Percentiles rank a stretch among this genome's conserved stretches.
Conservation (phyloP, 2,329 filamentous ascomycete species). For the Xylaria sp. region DNA sequence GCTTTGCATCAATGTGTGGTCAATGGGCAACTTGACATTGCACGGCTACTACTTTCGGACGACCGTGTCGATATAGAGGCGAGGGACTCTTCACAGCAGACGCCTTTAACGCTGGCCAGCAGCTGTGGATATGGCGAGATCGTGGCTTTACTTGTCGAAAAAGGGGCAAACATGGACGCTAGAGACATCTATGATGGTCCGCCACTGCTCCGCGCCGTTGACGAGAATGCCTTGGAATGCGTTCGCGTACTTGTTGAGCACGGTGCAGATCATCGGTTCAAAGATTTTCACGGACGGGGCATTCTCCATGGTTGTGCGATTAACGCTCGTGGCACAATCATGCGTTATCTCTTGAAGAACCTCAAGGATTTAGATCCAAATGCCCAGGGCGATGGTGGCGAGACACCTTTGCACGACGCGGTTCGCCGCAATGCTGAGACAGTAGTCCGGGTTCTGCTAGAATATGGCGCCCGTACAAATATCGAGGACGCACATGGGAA, state of each 20-base stretch:
- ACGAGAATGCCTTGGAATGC: conserved; percentile 3
- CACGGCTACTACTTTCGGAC: background rate
- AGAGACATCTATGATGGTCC: background rate
- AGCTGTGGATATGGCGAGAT: conserved; percentile 2
- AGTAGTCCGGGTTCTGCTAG: background rate
- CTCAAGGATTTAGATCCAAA: background rate
- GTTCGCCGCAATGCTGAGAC: background rate
- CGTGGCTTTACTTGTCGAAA: background rate
- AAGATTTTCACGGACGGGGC: conserved; percentile 1
- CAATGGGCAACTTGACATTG: background rate
- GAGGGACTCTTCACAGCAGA: background rate
- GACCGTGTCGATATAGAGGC: background rate
- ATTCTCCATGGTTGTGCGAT: conserved; percentile 7
- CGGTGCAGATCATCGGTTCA: conserved; percentile 1
- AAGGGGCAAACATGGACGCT: background rate
- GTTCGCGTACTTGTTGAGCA: conserved; percentile 1
- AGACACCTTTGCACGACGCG: background rate
- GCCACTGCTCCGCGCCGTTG: background rate
- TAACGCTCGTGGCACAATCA: conserved; percentile 3
- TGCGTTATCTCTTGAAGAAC: background rate
- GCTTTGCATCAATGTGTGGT: conserved; percentile 1
- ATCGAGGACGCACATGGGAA: conserved; percentile 1
- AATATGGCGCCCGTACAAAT: background rate
- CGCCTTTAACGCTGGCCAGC: background rate
- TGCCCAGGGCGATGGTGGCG: background rate